A percentile compares a stretch with the other conserved stretches of the same genome.
Evolutionary conservation across 306 rosid species (phyloP).

Genomic region (Quercus alba): DNA sequence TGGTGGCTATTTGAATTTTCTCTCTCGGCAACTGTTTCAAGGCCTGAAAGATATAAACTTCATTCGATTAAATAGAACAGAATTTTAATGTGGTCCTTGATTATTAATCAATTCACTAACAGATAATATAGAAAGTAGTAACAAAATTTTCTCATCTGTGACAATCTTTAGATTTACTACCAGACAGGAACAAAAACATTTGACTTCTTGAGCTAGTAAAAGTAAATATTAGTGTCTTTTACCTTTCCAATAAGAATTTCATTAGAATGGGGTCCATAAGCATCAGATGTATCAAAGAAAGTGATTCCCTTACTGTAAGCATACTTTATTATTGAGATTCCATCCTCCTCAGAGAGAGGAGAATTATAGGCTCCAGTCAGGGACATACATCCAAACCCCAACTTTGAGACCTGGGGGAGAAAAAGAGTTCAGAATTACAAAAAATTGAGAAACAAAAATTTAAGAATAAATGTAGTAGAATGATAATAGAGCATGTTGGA

Average conservation of each 20-base stretch:
- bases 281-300: conserved; percentile 38
- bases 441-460: not conserved
- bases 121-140: not conserved
- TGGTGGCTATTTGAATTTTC: conserved; percentile 69
- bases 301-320: conserved; percentile 39
- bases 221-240: not conserved
- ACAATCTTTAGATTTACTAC: not conserved
- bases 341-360: conserved; percentile 25
- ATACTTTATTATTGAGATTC: conserved; percentile 15
- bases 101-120: not conserved
- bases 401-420: conserved; percentile 30
- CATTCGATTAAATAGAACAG: not conserved
- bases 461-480: not conserved
- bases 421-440: no score
- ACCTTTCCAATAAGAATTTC: conserved; percentile 42
- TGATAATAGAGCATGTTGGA: not conserved
- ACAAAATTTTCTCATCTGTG: not conserved
- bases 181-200: not conserved
- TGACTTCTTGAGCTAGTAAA: not conserved
- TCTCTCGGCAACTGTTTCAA: conserved; percentile 65
- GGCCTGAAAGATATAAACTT: conserved; percentile 39
- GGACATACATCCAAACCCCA: conserved; percentile 51
- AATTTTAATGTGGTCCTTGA: not conserved
- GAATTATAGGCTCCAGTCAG: conserved; percentile 27
- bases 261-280: conserved; percentile 28